These are phyloP conservation scores for Pilatotrama ljubarskyi DNA, from an alignment of 768 basidiomycete species.

Conservation along the genomic window DNA sequence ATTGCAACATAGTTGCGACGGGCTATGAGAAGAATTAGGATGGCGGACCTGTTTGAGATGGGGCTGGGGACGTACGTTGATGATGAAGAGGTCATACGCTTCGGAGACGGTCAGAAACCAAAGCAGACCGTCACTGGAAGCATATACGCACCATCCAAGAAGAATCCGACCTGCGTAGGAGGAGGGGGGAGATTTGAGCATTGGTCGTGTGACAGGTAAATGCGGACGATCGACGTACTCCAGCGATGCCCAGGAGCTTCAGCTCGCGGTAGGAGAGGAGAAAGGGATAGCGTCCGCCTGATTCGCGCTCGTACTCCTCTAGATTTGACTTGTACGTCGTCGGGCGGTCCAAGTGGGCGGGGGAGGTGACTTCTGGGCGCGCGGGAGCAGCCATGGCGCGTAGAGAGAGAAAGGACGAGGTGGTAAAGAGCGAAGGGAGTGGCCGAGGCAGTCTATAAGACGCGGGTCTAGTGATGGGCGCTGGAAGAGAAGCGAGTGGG, in stretches of 20 bases:
- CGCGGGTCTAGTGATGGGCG: not conserved
- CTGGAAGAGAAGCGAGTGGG: not conserved
- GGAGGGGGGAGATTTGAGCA: slow-evolving; percentile 1
- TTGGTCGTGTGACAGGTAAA: slow-evolving; percentile 9
- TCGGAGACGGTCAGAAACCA: not conserved
- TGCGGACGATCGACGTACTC: slow-evolving; percentile 39
- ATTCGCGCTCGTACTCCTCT: slow-evolving; percentile 37
- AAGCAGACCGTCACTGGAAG: not conserved
- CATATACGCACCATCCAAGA: slow-evolving; percentile 57
- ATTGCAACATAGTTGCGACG: slow-evolving; percentile 68
- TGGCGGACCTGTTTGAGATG: not conserved
- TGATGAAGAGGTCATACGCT: slow-evolving; percentile 74
- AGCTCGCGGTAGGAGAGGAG: slow-evolving; percentile 47
- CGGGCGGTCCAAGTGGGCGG: slow-evolving; percentile 2
- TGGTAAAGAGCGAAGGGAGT: not conserved
- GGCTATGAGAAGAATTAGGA: slow-evolving; percentile 40
- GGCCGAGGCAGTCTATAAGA: not conserved
- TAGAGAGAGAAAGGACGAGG: not conserved
- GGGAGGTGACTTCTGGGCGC: not conserved
- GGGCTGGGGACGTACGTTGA: slow-evolving; percentile 48
- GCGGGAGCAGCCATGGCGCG: slow-evolving; percentile 3
- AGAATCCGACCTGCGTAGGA: slow-evolving; percentile 58
- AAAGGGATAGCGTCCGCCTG: slow-evolving; percentile 38
- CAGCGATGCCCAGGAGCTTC: slow-evolving; percentile 62
- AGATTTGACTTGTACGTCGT: slow-evolving; percentile 23